phyloP scores from a whole-genome alignment of 345 rosid species.

The Eucalyptus shirleyi region DNA sequence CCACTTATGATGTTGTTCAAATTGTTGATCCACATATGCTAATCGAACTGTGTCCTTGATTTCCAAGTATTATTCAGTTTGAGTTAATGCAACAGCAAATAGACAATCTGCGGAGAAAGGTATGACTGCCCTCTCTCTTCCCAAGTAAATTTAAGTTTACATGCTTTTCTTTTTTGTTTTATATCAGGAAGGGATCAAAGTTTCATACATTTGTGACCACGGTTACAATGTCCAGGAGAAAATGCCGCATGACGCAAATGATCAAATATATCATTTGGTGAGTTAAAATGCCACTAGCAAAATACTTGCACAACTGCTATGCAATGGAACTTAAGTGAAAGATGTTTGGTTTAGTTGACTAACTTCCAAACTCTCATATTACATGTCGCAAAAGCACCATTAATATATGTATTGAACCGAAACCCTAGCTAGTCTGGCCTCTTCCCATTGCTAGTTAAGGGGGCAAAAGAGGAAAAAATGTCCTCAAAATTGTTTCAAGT shows the following conservation, averaged over 20 bases:
- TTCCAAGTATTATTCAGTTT: background rate
- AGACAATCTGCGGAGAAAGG: conserved; percentile 17
- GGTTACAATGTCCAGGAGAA: background rate
- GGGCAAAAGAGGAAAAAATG: background rate
- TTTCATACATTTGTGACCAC: background rate
- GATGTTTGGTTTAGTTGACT: too few species aligned
- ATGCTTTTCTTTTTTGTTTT: background rate
- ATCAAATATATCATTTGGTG: conserved; percentile 10
- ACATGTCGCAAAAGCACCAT: background rate
- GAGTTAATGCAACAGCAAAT: conserved; percentile 14
- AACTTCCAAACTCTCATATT: background rate
- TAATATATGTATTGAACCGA: background rate
- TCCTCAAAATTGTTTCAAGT: background rate
- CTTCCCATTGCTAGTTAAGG: background rate
- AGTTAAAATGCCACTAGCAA: background rate
- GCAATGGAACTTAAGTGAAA: too few species aligned
- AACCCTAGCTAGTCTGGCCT: background rate
- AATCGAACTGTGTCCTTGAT: background rate
- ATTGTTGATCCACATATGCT: background rate
- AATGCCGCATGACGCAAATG: conserved; percentile 12
- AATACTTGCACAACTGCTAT: background rate
- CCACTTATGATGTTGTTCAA: background rate
- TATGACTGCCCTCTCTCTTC: background rate
- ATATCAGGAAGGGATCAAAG: background rate
- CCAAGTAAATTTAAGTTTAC: background rate